These are phyloP conservation scores for Lactarius indigo DNA, from an alignment of 768 basidiomycete genomes.

Conservation along the genomic window DNA sequence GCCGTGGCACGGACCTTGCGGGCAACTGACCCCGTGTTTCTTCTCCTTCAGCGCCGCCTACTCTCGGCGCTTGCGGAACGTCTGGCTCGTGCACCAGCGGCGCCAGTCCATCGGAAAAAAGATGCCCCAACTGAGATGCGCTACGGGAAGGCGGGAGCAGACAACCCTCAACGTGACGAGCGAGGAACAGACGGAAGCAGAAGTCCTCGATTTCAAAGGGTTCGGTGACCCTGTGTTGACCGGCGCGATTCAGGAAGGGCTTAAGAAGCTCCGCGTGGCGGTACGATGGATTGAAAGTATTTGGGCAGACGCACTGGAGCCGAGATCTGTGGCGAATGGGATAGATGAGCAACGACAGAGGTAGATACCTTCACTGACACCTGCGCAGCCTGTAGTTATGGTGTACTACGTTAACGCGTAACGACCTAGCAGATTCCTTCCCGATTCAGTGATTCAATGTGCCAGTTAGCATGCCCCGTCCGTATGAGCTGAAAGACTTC, in stretches of 20 bases:
- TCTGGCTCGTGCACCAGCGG: slow-evolving; percentile 25
- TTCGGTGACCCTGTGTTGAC: slow-evolving; percentile 62
- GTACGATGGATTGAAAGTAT: slow-evolving; percentile 54
- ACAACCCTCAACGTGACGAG: slow-evolving; percentile 2
- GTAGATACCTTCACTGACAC: not conserved
- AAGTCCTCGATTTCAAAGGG: slow-evolving; percentile 46
- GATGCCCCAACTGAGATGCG: slow-evolving; percentile 13
- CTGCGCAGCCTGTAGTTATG: not conserved
- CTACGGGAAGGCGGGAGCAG: slow-evolving; percentile 17
- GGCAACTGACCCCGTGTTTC: slow-evolving; percentile 61
- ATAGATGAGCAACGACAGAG: not conserved
- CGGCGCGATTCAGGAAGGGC: slow-evolving; percentile 41
- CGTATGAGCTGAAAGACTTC: not conserved
- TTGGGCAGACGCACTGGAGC: slow-evolving; percentile 47
- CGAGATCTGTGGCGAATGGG: not conserved
- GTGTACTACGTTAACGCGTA: not conserved
- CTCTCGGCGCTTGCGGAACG: slow-evolving; percentile 37
- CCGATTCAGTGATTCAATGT: slow-evolving; percentile 57
- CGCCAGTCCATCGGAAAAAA: slow-evolving; percentile 10
- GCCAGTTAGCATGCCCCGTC: slow-evolving; percentile 43
- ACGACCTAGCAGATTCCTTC: too few relatives aligned
- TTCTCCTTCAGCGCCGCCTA: slow-evolving; percentile 58
- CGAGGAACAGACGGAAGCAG: slow-evolving; percentile 9
- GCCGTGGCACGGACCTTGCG: slow-evolving; percentile 63
- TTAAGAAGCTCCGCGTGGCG: slow-evolving; percentile 39